Conservation (phyloP, 2,329 filamentous ascomycete species). For the Monosporascus sp. region DNA sequence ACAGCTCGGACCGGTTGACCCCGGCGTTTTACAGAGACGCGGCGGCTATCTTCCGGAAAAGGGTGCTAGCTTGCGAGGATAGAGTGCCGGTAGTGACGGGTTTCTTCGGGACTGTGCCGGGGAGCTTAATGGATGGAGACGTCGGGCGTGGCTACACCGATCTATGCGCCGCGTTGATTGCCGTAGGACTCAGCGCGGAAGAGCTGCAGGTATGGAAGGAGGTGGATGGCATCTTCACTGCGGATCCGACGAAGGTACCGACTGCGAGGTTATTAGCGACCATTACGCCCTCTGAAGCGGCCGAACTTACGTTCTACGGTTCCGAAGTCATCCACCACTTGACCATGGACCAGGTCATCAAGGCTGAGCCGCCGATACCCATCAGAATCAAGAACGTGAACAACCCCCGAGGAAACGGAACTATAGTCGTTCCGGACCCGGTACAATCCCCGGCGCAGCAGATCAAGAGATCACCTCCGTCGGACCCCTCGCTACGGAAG, state of each 20-base stretch:
- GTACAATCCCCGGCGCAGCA: conserved; percentile 49
- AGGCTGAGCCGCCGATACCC: conserved; percentile 70
- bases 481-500: conserved; percentile 43
- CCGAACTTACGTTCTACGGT: conserved; percentile 89
- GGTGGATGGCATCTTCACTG: conserved; percentile 87
- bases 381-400: conserved; percentile 92
- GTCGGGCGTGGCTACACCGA: conserved; percentile 96
- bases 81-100: conserved; percentile 79
- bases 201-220: conserved; percentile 99
- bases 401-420: conserved; percentile 73
- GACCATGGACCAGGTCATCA: conserved; percentile 95
- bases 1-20: conserved; percentile 54
- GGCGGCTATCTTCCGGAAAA: conserved; percentile 54
- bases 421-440: conserved; percentile 75
- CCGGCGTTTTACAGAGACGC: conserved; percentile 66
- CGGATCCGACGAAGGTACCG: conserved; percentile 80
- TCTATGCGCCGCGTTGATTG: conserved; percentile 85
- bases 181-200: conserved; percentile 78
- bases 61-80: conserved; percentile 59
- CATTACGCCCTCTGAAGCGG: conserved; percentile 91
- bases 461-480: conserved; percentile 48
- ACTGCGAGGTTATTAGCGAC: conserved; percentile 83
- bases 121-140: conserved; percentile 79
- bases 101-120: conserved; percentile 91
- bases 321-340: conserved; percentile 98